Evolutionary conservation across 352 stramenopile genomes (phyloP).

Genomic region (Phytophthora cryptogea): DNA sequence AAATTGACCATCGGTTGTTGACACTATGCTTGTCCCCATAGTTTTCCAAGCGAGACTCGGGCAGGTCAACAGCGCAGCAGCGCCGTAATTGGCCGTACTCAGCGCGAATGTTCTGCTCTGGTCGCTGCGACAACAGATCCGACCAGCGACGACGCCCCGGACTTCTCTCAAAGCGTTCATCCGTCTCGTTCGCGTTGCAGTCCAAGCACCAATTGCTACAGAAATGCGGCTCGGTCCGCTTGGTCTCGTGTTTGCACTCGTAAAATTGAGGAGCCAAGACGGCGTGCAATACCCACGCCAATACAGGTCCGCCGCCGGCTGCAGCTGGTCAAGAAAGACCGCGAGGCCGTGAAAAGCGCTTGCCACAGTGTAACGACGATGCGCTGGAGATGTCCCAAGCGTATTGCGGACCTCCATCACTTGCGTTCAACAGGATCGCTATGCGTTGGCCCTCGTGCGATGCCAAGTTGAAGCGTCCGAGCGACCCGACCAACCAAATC

Average conservation of each 20-base stretch:
- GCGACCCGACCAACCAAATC: slow-evolving; percentile 10
- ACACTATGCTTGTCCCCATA: too few relatives aligned
- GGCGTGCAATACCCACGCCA: background rate
- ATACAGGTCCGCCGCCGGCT: too few relatives aligned
- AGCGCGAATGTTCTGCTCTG: too few relatives aligned
- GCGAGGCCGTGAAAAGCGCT: background rate
- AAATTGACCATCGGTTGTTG: background rate
- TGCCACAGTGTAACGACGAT: slow-evolving; percentile 9
- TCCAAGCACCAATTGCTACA: slow-evolving; percentile 18
- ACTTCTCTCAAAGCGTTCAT: slow-evolving; percentile 2
- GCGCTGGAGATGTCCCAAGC: background rate
- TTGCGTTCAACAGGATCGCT: background rate
- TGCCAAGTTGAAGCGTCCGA: slow-evolving; percentile 10
- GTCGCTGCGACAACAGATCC: slow-evolving; percentile 3
- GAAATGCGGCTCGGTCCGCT: background rate
- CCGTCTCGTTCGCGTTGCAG: slow-evolving; percentile 7
- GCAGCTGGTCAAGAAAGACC: background rate
- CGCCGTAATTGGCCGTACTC: too few relatives aligned
- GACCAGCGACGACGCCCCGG: background rate
- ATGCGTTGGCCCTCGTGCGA: background rate
- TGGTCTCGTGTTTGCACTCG: background rate
- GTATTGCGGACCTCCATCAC: slow-evolving; percentile 4
- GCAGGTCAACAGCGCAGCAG: background rate
- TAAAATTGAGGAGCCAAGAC: background rate
- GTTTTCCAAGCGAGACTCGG: background rate